Conservation (phyloP, 345 rosid genomes). For the Hevea brasiliensis region DNA sequence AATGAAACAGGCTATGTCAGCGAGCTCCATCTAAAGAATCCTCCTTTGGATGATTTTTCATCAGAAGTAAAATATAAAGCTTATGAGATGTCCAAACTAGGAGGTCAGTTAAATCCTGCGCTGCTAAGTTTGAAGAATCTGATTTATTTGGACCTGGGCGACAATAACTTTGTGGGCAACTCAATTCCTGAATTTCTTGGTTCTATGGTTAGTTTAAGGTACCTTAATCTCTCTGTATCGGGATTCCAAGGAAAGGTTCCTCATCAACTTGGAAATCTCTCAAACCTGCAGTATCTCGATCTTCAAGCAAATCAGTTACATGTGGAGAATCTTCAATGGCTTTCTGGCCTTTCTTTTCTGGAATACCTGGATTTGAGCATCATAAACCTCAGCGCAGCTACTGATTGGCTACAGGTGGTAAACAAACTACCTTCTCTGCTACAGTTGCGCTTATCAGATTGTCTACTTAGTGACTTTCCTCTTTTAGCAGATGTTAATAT, state of each 20-base stretch:
- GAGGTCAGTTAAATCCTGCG: slow-evolving; percentile 26
- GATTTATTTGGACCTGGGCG: slow-evolving; percentile 27
- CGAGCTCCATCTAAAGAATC: slow-evolving; percentile 17
- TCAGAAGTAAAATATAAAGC: neutral
- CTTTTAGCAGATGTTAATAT: neutral
- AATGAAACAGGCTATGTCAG: slow-evolving; percentile 19
- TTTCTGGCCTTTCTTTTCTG: slow-evolving; percentile 24
- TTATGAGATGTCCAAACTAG: neutral
- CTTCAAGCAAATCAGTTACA: neutral
- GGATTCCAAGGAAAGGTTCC: slow-evolving; percentile 19
- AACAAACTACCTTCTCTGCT: slow-evolving; percentile 33
- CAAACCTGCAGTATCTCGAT: slow-evolving; percentile 22
- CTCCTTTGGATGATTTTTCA: too few relatives aligned
- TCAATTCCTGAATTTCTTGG: slow-evolving; percentile 28
- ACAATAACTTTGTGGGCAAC: slow-evolving; percentile 17
- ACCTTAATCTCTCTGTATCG: slow-evolving; percentile 27
- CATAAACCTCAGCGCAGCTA: slow-evolving; percentile 21
- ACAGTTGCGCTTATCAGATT: slow-evolving; percentile 21
- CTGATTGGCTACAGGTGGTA: slow-evolving; percentile 24
- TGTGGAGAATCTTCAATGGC: slow-evolving; percentile 8
- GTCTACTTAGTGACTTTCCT: slow-evolving; percentile 6
- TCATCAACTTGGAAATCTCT: slow-evolving; percentile 28
- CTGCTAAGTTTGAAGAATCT: slow-evolving; percentile 18
- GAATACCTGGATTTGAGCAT: slow-evolving; percentile 22
- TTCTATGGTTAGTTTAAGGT: slow-evolving; percentile 13